Base-by-base conservation (phyloP, 441 rosid genomes). In the Manihot esculenta region DNA sequence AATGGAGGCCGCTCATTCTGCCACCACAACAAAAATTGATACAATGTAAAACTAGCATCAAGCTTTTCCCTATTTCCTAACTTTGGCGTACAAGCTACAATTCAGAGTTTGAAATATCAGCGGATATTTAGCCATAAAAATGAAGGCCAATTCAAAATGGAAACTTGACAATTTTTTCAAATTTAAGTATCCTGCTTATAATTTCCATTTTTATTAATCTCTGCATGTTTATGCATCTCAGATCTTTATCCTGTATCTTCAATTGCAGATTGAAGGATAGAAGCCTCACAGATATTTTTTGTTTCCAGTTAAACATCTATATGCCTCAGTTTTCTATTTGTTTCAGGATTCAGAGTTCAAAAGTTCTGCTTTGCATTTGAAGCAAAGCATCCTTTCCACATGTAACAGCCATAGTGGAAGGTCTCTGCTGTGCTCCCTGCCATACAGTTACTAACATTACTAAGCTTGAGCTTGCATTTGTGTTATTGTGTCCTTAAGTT, bases 1-100 rank as follows among this genome's bases (percentile, higher is more conserved):
- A 94, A 51, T 35, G 97, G 96, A 23, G 99, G 99, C 63, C 99
- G 77, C 80, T 89, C 97, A 48, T 90, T 91, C 99, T 94, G 89
- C 66, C 70, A 70, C 60, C 69, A 68, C 38, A 80, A 1, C 9
- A 26, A 38, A 57, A 64, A 71, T 2, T 10, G 41, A 61, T 23
- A 26, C 7, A 63, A 13, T 6, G 3, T 21, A 35, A 57, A 60
- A 2, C 14, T 26, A 60, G 5, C 64, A 35, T n/a, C 64, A 44
- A 63, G 50, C 7, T 23, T 13, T 62, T 41, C n/a, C 65, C 50
- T 10, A 62, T 20, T 60, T 12, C 64, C 23, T 45, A 60, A 33
- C 2, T 26, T 35, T 27, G n/a, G 62, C 10, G 20, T 13, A 57
- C 3, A 57, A 57, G 1, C 7, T 59, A 13, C 44, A 59, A 45